A percentile compares a stretch with the other conserved stretches of the same genome.
Conservation (phyloP, 169 alveolate genomes). For the Cyclospora cayetanensis region DNA sequence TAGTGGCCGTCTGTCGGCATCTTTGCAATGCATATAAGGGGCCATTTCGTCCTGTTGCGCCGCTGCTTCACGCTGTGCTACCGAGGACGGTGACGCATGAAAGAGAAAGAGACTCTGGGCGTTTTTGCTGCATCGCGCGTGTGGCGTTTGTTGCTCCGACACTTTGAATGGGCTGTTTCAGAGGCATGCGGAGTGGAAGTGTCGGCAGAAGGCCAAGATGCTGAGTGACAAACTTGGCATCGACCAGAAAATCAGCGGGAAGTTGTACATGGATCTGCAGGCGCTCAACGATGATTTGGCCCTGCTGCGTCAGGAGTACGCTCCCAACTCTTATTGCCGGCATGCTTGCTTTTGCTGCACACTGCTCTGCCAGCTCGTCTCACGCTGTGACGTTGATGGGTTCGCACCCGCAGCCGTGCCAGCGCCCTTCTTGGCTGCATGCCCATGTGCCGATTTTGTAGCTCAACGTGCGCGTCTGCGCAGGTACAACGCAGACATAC, state of each 20-base stretch:
- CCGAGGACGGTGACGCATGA: not conserved
- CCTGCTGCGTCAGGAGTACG: constrained; percentile 65
- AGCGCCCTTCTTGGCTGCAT: not conserved
- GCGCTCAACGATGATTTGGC: constrained; percentile 63
- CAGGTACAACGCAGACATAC: constrained; percentile 62
- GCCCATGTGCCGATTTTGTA: not conserved
- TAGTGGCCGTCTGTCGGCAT: not conserved
- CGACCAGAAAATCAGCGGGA: constrained; percentile 56
- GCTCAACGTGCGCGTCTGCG: not conserved
- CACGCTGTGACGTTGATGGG: not conserved
- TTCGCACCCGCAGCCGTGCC: not conserved
- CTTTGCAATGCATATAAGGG: not conserved
- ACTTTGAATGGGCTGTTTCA: constrained; percentile 29
- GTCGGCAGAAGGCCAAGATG: constrained; percentile 31
- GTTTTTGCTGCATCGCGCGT: not conserved
- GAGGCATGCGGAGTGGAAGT: constrained; percentile 72
- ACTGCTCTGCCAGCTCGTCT: not conserved
- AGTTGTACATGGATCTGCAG: constrained; percentile 61
- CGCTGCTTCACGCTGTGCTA: not conserved
- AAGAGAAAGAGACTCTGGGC: not conserved
- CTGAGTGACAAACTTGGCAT: constrained; percentile 55
- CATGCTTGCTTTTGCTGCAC: not conserved
- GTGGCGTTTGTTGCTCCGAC: not conserved
- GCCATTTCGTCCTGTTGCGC: not conserved
- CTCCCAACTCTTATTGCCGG: too few species aligned